Evolutionary conservation across 345 rosid genomes (phyloP).

Genomic region (Camelina hispida): DNA sequence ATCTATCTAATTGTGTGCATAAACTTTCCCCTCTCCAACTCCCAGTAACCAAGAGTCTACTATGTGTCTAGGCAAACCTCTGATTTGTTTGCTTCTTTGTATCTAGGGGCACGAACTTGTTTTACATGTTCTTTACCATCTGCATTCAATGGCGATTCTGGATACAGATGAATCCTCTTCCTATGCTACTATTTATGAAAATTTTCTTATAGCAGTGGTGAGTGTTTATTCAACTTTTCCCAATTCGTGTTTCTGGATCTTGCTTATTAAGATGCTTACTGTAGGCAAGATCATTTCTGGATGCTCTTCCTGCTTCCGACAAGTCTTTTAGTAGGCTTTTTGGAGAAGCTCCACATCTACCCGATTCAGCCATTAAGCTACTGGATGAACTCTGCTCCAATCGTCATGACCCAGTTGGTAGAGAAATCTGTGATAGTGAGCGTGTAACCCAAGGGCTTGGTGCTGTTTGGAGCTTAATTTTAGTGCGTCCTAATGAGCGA

Average conservation of each 20-base stretch:
- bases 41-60: slow-evolving; percentile 23
- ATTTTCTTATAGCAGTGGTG: slow-evolving; percentile 86
- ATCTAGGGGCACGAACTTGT: slow-evolving; percentile 93
- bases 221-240: slow-evolving; percentile 41
- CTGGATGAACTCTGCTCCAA: slow-evolving; percentile 81
- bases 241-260: slow-evolving; percentile 33
- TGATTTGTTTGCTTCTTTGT: slow-evolving; percentile 34
- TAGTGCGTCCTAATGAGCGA: slow-evolving; percentile 86
- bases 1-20: slow-evolving; percentile 18
- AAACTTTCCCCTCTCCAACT: slow-evolving; percentile 20
- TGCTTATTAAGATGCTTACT: slow-evolving; percentile 43
- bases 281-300: slow-evolving; percentile 87
- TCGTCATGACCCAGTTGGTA: slow-evolving; percentile 64
- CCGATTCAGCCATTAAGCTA: slow-evolving; percentile 74
- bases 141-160: slow-evolving; percentile 58
- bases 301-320: slow-evolving; percentile 88
- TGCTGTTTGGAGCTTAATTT: slow-evolving; percentile 94
- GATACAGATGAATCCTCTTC: slow-evolving; percentile 57
- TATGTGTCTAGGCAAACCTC: slow-evolving; percentile 26
- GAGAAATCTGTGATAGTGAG: slow-evolving; percentile 71
- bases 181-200: slow-evolving; percentile 68
- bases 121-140: slow-evolving; percentile 78
- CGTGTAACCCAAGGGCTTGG: slow-evolving; percentile 98
- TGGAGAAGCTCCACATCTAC: slow-evolving; percentile 87
- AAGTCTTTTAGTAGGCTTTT: slow-evolving; percentile 93